Base-by-base conservation (phyloP, 257 asterid species). In the Solanum okadae region DNA sequence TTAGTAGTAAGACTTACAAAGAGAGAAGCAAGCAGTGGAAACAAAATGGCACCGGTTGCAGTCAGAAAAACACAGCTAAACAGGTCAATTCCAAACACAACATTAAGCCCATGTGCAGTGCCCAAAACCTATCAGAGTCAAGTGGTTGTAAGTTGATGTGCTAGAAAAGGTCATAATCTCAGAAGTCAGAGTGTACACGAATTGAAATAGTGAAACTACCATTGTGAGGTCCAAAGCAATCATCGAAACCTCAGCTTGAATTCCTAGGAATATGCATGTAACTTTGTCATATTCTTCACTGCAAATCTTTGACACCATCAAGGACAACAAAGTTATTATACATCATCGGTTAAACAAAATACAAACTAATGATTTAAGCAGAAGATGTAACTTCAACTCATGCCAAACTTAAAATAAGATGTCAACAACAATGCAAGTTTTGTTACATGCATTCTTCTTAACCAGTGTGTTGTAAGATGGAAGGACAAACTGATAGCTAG, bases 101-200 rank as follows among this genome's bases (percentile, higher is more conserved):
- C 94, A 91, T 95, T 94, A 83, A 97, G 98, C 88, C 99, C 99
- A 89, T 93, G 96, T 79, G 98, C 99, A 84, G 97, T 93, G 75
- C 99, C 99, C 89, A 97, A 91, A 90, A 97, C 96, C 99, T 97
- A 91, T 87, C 87, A 94, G 78, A 90, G 87, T 88, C 85, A 92
- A 49, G 25, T 33, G 9, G 56, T 52, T 70, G 37, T 38, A 13
- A 40, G 61, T 23, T 81, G 37, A 46, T 81, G 86, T 1, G 5
- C 70, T 81, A 29, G 29, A 29, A 81, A 29, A 29, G 22, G 42
- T 10, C 70, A 49, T 29, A 81, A 29, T 29, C 29, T 29, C 44
- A 49, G 38, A 81, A 81, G 42, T 3, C 38, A 78, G 40, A 29
- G 20, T 8, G 61, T 18, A 81, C 63, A 63, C 56, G 83, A 70